Base-by-base conservation (phyloP, 2,329 filamentous ascomycete species). In the Cladosporium sp. region DNA sequence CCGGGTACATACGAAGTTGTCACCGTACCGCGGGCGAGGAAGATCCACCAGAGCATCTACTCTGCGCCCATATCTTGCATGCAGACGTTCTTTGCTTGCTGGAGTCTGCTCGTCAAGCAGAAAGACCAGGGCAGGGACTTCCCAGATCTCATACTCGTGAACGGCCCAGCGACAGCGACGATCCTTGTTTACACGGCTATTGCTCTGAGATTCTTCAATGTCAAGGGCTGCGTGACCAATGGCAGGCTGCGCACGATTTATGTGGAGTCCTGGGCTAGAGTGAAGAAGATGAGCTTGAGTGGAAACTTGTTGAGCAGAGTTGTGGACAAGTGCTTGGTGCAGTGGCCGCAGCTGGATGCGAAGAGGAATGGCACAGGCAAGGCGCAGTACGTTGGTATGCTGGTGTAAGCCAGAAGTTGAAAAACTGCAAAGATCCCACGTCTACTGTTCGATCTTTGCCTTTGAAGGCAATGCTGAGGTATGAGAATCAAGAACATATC, bases 221-320 rank as follows among this genome's bases (percentile, higher is more conserved):
- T 73, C 5, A 60, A 63, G 49, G 72, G 74, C 9, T 71, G 66
- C 32, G 61, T 73, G 36, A 68, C 67, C 7, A 70, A 77, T 19
- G 74, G 78, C 25, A 81, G 81, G 62, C 86, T 93, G 76, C 83
- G 85, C 61, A 86, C 89, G 9, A 78, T 97, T 13, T 99, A 94
- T 71, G 83, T 97, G 25, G 94, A 99, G 78, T 94, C 89, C 19
- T 97, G 92, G 87, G 93, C 94, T 2, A 82, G 94, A 15, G 89
- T 96, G 15, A 86, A 82, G 63, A 87, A 83, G 12, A 74, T 97
- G 62, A 97, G 93, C 75, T 72, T 97, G 59, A 96, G 90, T 36
- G 94, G 93, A 0, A 87, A 84, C 69, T 75, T 97, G 36, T 77
- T 99, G 58, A 74, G 87, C 1, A 75, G 78, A 45, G 74, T 95